Evolutionary conservation across 2,329 filamentous ascomycete genomes (phyloP), one percentile per base, ranked within the genome.

Genomic region (Cladosporium sp.): DNA sequence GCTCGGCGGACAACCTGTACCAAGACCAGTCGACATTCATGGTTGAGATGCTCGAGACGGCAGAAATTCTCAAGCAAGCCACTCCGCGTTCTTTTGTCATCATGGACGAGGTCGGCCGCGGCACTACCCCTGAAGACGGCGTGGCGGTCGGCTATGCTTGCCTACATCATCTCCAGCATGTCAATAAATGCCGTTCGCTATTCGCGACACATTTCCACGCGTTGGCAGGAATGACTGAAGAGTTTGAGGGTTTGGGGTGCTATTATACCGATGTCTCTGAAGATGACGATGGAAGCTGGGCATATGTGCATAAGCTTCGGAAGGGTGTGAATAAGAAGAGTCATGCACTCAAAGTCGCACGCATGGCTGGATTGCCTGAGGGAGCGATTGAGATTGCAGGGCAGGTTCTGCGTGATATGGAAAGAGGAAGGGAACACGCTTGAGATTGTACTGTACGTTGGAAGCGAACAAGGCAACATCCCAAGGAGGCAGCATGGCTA

Each of bases 41-140:
- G 93, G 89, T 97, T 1, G 93, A 98, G 73, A 98, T 98, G 93
- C 79, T 96, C 2, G 93, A 98, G 72, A 95, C 93, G 16, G 91
- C 92, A 1, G 80, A 86, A 22, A 98, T 98, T 49, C 78, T 98
- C 49, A 87, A 86, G 56, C 79, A 87, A 59, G 92, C 93, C 0
- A 97, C 92, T 1, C 73, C 83, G 1, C 80, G 85, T 19, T 93
- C 87, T 0, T 95, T 98, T 63, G 92, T 78, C 56, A 92, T 98
- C 68, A 97, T 98, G 92, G 93, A 98, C 68, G 93, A 98, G 74
- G 88, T 98, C 35, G 93, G 93, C 0, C 80, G 93, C 44, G 93
- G 93, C 8, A 98, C 95, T 0, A 95, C 93, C 16, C 90, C 92
- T 0, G 86, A 92, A 63, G 93, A 97, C 67, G 93, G 93, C 2